Base-by-base conservation (phyloP, 805 yeast species). In the Cyberlindnera euphorbiae region DNA sequence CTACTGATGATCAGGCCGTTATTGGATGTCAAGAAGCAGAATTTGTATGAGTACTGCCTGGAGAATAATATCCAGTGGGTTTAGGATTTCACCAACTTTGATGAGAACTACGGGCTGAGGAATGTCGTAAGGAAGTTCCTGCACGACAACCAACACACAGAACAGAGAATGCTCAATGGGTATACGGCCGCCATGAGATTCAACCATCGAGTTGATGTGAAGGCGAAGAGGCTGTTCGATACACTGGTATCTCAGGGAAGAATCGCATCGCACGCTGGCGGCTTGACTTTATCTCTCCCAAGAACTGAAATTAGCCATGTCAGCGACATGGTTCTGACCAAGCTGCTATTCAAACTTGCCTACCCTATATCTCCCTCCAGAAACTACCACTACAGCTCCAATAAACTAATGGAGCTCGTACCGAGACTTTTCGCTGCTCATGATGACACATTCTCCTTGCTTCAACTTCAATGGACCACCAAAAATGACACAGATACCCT, bases 71-170 rank as follows among this genome's bases (percentile, higher is more conserved):
- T 83, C 0, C 32, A 41, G 0, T 84, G 93, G 90, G 76, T 79
- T 51, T 89, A 83, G 48, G 95, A 85, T 48, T 51, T 59, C 3
- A 77, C 90, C 0, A 85, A 85, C 45, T 49, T 50, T 3, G 59
- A 67, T 2, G 47, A 51, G 8, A 63, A 79, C 30, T 36, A 39
- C 27, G 82, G 90, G 0, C 47, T 60, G 25, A 62, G 95, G 33
- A 84, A 84, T 47, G 58, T 67, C 13, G 60, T 76, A 3, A 62
- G 93, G 26, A 57, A 59, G 27, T 44, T 46, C 21, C 30, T 56
- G 21, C 40, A 38, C 23, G 42, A 50, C 5, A 27, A 43, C 28
- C 17, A 44, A 11, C 33, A 38, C 5, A 52, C 23, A 5, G 42
- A 14, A 29, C 32, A 26, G 31, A 54, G 21, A 35, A 44, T 26